These are phyloP conservation scores for Alternaria brassicae DNA, from an alignment of 2,329 filamentous ascomycete genomes.

Conservation along the genomic window DNA sequence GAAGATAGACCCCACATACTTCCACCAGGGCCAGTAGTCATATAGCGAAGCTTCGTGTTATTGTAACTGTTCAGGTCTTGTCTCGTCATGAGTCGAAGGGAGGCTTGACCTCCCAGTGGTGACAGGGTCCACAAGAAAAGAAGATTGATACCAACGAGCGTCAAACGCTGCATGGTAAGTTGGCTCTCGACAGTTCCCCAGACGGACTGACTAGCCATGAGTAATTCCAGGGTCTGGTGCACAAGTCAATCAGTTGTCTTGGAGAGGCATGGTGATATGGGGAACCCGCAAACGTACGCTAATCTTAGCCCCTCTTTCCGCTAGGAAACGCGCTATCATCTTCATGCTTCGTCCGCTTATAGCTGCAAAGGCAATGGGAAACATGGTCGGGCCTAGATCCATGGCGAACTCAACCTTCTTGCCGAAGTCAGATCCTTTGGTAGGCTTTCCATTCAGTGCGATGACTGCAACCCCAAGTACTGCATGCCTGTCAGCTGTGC, in stretches of 20 bases:
- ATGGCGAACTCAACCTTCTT: constrained; percentile 39
- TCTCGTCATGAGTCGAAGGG: constrained; percentile 40
- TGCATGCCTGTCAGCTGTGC: constrained; percentile 6
- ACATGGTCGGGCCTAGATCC: constrained; percentile 45
- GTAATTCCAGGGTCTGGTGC: constrained; percentile 41
- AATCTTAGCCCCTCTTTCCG: constrained; percentile 42
- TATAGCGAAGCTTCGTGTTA: constrained; percentile 32
- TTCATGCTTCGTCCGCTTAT: constrained; percentile 47
- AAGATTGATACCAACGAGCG: constrained; percentile 41
- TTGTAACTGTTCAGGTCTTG: neutral
- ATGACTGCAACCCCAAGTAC: constrained; percentile 36
- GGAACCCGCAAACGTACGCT: constrained; percentile 29
- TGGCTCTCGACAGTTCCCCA: constrained; percentile 49
- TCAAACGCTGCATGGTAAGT: constrained; percentile 38
- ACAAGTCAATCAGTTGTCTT: constrained; percentile 1
- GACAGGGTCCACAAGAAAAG: constrained; percentile 48
- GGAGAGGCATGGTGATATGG: neutral
- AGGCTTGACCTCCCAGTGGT: constrained; percentile 49
- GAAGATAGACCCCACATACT: constrained; percentile 21
- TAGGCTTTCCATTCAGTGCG: constrained; percentile 37
- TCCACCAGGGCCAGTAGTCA: constrained; percentile 36
- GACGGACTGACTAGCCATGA: constrained; percentile 49
- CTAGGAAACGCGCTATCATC: constrained; percentile 45
- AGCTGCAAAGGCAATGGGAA: constrained; percentile 48
- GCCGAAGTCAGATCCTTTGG: constrained; percentile 30